Percentiles rank a stretch among this genome's conserved stretches.
Evolutionary conservation across 129 eudicot species (phyloP).

Genomic region (Escallonia rubra): DNA sequence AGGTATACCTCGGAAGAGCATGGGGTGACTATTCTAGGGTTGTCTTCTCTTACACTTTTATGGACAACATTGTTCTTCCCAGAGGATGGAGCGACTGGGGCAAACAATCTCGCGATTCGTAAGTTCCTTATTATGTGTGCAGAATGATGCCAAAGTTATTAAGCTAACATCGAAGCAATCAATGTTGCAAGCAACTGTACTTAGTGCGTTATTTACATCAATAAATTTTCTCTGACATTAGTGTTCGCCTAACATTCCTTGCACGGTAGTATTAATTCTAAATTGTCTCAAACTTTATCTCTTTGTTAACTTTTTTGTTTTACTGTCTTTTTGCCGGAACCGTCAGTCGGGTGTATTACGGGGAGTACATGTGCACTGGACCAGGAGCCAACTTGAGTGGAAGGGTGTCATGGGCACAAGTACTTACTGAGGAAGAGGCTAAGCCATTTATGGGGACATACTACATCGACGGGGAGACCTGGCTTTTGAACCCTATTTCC

Average conservation of each 20-base stretch:
- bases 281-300: background rate
- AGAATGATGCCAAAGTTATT: no score
- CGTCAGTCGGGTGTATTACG: slow-evolving; percentile 42
- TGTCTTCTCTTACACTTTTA: slow-evolving; percentile 44
- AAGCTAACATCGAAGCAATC: no score
- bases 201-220: no score
- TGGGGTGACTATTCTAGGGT: slow-evolving; percentile 66
- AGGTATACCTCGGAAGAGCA: slow-evolving; percentile 54
- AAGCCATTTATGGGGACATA: slow-evolving; percentile 45
- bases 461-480: slow-evolving; percentile 45
- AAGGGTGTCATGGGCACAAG: slow-evolving; percentile 52
- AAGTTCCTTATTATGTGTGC: slow-evolving; percentile 1
- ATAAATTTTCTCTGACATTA: no score
- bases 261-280: background rate
- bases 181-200: no score
- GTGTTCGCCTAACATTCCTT: no score
- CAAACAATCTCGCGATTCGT: slow-evolving; percentile 28
- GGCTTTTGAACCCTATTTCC: slow-evolving; percentile 27
- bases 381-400: slow-evolving; percentile 36
- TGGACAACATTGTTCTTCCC: slow-evolving; percentile 49
- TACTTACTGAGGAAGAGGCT: slow-evolving; percentile 46
- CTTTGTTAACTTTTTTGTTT: background rate
- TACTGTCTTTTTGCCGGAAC: background rate
- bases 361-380: slow-evolving; percentile 58
- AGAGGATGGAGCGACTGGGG: slow-evolving; percentile 70